Evolutionary conservation across 164 flowering plant species (phyloP), one percentile per base, ranked within the genome.

Genomic region (Paratinospora sagittata): DNA sequence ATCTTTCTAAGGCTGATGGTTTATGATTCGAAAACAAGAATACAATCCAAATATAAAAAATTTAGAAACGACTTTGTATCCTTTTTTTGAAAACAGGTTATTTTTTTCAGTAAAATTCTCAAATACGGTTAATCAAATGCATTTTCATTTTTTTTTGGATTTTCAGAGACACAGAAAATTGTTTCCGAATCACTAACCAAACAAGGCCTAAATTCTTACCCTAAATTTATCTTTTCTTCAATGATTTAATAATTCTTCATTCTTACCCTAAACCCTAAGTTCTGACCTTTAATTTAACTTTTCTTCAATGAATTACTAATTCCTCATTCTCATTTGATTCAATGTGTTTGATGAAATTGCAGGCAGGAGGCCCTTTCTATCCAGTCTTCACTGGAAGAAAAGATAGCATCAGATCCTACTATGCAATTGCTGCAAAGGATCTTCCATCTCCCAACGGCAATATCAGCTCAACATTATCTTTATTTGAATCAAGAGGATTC

Each of bases 361-460:
- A 85, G 87, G 79, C 80, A 65, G 86, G 85, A 73, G 85, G 88
- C n/a, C 88, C 86, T 39, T 84, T 76, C 69, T 86, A 81, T 66
- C 89, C 87, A 16, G 71, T 82, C 27, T 71, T 71, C 55, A 47
- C 55, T 47, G 55, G 55, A 47, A 47, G 55, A 47, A 47, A 47
- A 47, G 55, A 47, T 19, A 47, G 55, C 55, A 47, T 19, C 19
- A 14, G 55, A 10, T 47, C 55, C 19, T 47, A 47, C 55, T 47
- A 47, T 19, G 55, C 6, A 47, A 14, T 19, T 12, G 55, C 55
- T 10, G 55, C 0, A 19, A 19, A 47, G 19, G 55, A 47, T 3
- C 6, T 47, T 19, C 55, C 55, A 47, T 47, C 55, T 47, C 55
- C 55, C 14, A 47, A 47, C 55, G 5, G 8, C 55, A 47, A 47